Conservation (phyloP, 2,329 filamentous ascomycete genomes). For the Colletotrichum chlorophyti region DNA sequence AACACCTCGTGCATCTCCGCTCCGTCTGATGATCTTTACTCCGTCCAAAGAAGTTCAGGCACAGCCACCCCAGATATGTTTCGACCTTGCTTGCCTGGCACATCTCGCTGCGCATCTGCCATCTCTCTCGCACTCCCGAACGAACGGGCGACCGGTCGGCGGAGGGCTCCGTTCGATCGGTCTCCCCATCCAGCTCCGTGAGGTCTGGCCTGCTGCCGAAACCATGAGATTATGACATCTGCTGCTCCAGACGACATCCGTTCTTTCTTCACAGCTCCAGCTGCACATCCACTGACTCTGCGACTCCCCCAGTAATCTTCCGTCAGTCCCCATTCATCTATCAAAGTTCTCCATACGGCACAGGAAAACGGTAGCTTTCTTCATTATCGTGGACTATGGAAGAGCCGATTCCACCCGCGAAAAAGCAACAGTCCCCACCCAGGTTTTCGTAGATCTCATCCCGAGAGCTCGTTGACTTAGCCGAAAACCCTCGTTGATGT, state of each 20-base stretch:
- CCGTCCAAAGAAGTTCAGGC: neutral
- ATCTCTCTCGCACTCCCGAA: no score
- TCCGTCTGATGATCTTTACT: constrained; percentile 6
- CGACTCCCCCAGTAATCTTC: no score
- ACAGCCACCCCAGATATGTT: constrained; percentile 8
- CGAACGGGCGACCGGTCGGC: neutral
- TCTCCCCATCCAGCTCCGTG: neutral
- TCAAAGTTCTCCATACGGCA: no score
- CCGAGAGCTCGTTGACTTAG: constrained; percentile 25
- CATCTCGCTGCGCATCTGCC: no score
- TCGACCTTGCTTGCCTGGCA: neutral
- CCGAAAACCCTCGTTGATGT: constrained; percentile 30
- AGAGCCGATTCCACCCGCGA: constrained; percentile 25
- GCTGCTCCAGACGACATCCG: neutral
- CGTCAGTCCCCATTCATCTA: neutral
- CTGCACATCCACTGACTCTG: neutral
- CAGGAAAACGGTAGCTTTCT: neutral
- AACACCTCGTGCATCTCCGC: constrained; percentile 2
- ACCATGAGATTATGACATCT: constrained; percentile 8
- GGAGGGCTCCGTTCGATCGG: constrained; percentile 12
- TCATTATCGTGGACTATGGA: neutral
- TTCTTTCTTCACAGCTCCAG: no score
- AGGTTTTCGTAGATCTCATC: constrained; percentile 6
- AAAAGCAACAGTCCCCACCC: constrained; percentile 19
- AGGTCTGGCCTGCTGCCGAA: neutral